These are phyloP conservation scores for Chlamydomonas schloesseri DNA, from an alignment of 139 green algal species.

Conservation along the genomic window DNA sequence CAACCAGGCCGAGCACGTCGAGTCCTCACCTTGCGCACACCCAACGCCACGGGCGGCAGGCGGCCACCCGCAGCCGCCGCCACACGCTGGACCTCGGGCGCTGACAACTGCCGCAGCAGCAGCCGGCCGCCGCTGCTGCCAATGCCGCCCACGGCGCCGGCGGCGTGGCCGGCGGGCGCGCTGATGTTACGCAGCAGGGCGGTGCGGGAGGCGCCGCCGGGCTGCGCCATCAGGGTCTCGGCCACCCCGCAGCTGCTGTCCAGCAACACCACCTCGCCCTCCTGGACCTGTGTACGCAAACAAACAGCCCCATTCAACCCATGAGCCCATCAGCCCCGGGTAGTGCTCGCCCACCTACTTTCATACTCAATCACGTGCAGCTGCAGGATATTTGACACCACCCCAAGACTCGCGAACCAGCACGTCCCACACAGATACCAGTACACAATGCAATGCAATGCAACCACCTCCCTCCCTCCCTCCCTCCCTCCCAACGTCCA, in stretches of 20 bases:
- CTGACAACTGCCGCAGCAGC: conserved; percentile 26
- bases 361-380: no score
- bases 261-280: conserved; percentile 48
- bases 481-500: no score
- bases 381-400: no score
- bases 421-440: no score
- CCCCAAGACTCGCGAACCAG: no score
- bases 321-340: no score
- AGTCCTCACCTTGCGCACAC: background rate
- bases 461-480: no score
- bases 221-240: background rate
- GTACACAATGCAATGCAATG: no score
- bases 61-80: background rate
- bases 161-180: background rate
- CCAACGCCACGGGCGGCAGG: background rate
- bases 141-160: background rate
- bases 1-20: no score
- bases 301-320: no score
- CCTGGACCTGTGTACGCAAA: conserved; percentile 26
- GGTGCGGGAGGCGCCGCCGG: background rate
- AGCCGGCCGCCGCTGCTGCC: background rate
- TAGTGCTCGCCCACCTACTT: no score
- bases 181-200: background rate
- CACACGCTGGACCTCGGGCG: background rate
- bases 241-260: background rate